phyloP scores from a whole-genome alignment of 2,329 filamentous ascomycete species.

The Sclerotinia trifoliorum region DNA sequence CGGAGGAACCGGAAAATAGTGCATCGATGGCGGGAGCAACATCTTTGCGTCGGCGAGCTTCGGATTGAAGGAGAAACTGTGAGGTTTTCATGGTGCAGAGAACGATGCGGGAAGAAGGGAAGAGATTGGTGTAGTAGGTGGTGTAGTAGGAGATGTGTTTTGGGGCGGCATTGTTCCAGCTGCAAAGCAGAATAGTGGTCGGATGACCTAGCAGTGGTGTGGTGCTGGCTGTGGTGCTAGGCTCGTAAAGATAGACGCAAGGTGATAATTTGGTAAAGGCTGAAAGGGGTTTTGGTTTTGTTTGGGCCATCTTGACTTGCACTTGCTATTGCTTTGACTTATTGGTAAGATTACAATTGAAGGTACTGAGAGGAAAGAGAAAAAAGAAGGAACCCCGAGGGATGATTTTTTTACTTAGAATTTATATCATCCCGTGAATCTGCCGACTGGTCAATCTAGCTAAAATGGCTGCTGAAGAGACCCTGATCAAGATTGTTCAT shows the following conservation, averaged over 20 bases:
- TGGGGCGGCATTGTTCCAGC: slow-evolving; percentile 57
- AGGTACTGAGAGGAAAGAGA: neutral
- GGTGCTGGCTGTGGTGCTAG: slow-evolving; percentile 6
- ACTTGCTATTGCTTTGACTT: neutral
- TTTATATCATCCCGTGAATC: neutral
- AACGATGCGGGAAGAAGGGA: slow-evolving; percentile 51
- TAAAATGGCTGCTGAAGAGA: no score
- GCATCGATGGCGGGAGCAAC: slow-evolving; percentile 39
- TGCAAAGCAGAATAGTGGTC: slow-evolving; percentile 51
- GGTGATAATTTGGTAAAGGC: slow-evolving; percentile 32
- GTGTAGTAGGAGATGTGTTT: slow-evolving; percentile 57
- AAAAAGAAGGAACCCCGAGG: neutral
- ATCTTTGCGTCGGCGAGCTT: slow-evolving; percentile 29
- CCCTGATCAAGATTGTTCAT: neutral
- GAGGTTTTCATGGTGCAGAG: slow-evolving; percentile 50
- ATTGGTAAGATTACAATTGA: no score
- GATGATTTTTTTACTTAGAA: neutral
- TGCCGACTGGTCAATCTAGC: neutral
- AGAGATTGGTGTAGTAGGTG: slow-evolving; percentile 51
- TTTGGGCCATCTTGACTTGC: neutral
- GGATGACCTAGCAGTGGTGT: slow-evolving; percentile 22
- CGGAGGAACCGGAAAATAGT: slow-evolving; percentile 25
- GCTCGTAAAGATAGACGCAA: slow-evolving; percentile 30
- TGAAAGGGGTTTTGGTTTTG: slow-evolving; percentile 33
- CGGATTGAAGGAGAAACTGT: slow-evolving; percentile 45